Percentiles rank a stretch among this genome's conserved stretches.
phyloP scores from a whole-genome alignment of 768 basidiomycete genomes.

The Russula sp. region DNA sequence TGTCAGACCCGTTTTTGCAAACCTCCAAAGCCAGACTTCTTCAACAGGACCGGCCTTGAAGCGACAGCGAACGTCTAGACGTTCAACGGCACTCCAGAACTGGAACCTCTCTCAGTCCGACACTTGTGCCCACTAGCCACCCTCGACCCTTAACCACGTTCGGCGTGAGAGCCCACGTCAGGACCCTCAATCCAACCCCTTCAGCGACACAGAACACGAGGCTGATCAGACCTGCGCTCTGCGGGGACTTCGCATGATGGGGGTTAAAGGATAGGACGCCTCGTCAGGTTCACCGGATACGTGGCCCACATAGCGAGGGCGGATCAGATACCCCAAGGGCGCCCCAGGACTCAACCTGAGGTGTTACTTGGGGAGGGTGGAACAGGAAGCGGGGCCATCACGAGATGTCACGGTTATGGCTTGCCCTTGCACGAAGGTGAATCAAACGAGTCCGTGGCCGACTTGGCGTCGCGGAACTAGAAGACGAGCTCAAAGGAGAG shows the following conservation, averaged over 20 bases:
- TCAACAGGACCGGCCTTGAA: constrained; percentile 23
- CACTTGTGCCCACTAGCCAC: constrained; percentile 12
- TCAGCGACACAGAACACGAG: constrained; percentile 14
- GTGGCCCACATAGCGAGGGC: background rate
- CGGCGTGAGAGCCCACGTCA: constrained; percentile 8
- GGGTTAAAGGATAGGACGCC: background rate
- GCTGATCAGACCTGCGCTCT: constrained; percentile 19
- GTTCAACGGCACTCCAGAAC: constrained; percentile 21
- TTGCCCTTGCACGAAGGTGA: constrained; percentile 20
- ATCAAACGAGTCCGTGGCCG: constrained; percentile 22
- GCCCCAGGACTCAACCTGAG: constrained; percentile 10
- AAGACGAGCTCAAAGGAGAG: constrained; percentile 30
- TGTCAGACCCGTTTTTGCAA: constrained; percentile 10
- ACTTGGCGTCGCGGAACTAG: constrained; percentile 22
- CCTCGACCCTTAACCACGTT: constrained; percentile 15
- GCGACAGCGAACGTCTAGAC: constrained; percentile 22
- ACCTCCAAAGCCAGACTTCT: constrained; percentile 19
- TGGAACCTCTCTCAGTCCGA: constrained; percentile 23
- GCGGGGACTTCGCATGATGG: constrained; percentile 12
- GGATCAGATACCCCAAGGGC: constrained; percentile 8
- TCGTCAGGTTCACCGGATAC: constrained; percentile 9
- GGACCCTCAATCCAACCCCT: background rate
- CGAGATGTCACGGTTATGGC: constrained; percentile 6
- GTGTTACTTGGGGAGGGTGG: constrained; percentile 8
- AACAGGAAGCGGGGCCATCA: constrained; percentile 15